A percentile compares a stretch with the other conserved stretches of the same genome.
Evolutionary conservation across 208 protist genomes (phyloP).

Genomic region (Wallacemonas collosoma): DNA sequence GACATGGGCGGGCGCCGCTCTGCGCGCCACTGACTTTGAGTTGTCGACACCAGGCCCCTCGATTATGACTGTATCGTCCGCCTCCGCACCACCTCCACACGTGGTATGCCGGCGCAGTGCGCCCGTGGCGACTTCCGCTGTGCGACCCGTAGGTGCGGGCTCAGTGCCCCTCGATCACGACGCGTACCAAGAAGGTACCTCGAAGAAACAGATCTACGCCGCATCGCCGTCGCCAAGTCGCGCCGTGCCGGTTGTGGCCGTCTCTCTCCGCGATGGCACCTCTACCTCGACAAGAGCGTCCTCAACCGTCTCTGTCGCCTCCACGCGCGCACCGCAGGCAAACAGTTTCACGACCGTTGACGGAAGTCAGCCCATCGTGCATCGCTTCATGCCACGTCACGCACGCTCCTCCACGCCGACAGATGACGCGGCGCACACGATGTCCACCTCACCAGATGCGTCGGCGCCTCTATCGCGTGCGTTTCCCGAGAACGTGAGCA

Average conservation of each 20-base stretch:
- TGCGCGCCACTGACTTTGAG: neutral
- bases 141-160: neutral
- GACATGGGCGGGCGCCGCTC: neutral
- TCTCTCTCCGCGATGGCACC: neutral
- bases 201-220: neutral
- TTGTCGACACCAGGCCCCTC: conserved; percentile 1
- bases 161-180: neutral
- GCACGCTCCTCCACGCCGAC: neutral
- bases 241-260: neutral
- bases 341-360: too few relatives aligned
- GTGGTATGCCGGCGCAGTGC: too few relatives aligned
- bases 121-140: too few relatives aligned
- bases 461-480: neutral
- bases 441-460: neutral
- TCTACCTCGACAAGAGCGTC: neutral
- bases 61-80: neutral
- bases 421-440: neutral
- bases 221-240: neutral
- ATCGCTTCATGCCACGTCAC: neutral
- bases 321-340: too few relatives aligned
- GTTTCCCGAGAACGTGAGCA: neutral
- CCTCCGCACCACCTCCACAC: too few relatives aligned
- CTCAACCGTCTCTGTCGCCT: neutral
- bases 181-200: neutral
- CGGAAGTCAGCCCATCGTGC: neutral